Conservation (phyloP, 192 early-diverging fungal genomes). For the Mortierella antarctica region DNA sequence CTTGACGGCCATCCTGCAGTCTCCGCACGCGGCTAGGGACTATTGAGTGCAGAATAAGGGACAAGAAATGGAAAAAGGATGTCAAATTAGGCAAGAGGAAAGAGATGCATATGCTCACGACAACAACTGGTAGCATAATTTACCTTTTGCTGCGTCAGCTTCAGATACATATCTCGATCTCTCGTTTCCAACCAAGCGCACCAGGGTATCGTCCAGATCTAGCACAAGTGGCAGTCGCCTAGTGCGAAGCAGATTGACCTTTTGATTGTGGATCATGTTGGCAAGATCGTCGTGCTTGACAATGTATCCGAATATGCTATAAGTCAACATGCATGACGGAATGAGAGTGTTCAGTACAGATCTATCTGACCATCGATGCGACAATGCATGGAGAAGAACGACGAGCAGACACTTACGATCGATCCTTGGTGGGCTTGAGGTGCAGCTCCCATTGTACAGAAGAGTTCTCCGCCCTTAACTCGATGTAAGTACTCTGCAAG, state of each 20-base stretch:
- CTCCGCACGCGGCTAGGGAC: slow-evolving; percentile 68
- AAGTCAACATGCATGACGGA: neutral
- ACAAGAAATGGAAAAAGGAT: neutral
- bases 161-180: slow-evolving; percentile 71
- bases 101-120: neutral
- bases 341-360: neutral
- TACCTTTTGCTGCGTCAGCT: slow-evolving; percentile 41
- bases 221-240: slow-evolving; percentile 76
- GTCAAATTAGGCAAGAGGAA: neutral
- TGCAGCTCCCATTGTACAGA: slow-evolving; percentile 73
- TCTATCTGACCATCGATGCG: neutral
- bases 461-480: slow-evolving; percentile 56
- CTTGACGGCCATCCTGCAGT: slow-evolving; percentile 68
- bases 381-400: neutral
- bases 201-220: slow-evolving; percentile 83
- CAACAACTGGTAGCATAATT: neutral
- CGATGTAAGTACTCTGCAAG: slow-evolving; percentile 63
- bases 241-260: slow-evolving; percentile 55
- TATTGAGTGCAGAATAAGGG: slow-evolving; percentile 21
- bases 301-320: slow-evolving; percentile 73
- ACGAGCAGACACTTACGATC: slow-evolving; percentile 56
- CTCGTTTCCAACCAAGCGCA: slow-evolving; percentile 73
- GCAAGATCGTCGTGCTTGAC: slow-evolving; percentile 65
- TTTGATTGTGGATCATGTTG: slow-evolving; percentile 65
- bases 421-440: slow-evolving; percentile 72